These are phyloP conservation scores for Russula olivacea DNA, from an alignment of 768 basidiomycete species.

Conservation along the genomic window DNA sequence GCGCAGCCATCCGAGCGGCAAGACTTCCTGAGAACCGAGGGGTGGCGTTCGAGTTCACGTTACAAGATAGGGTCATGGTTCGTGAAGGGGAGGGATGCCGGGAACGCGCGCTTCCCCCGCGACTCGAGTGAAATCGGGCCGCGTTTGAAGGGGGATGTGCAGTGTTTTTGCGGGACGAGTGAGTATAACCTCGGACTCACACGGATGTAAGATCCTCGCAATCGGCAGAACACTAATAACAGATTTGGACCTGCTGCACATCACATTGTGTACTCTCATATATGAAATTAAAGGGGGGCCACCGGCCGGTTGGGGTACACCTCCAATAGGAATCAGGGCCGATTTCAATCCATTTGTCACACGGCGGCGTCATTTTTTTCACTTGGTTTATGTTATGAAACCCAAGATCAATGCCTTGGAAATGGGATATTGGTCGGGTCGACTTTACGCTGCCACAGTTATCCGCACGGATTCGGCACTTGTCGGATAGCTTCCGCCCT, in stretches of 20 bases:
- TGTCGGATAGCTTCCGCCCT: conserved; percentile 11
- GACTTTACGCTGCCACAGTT: not conserved
- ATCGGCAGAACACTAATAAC: not conserved
- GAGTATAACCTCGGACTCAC: not conserved
- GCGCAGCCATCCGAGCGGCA: too few relatives aligned
- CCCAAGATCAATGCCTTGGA: not conserved
- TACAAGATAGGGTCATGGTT: not conserved
- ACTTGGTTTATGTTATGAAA: conserved; percentile 10
- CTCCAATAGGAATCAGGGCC: conserved; percentile 5
- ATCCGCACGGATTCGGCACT: not conserved
- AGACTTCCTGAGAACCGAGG: not conserved
- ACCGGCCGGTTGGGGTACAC: not conserved
- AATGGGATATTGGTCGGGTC: not conserved
- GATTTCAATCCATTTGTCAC: conserved; percentile 9
- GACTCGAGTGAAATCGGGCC: conserved; percentile 14
- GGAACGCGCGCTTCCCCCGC: not conserved
- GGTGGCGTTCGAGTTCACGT: not conserved
- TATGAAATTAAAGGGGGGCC: conserved; percentile 4
- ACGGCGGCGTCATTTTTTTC: conserved; percentile 12
- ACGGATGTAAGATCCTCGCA: conserved; percentile 6
- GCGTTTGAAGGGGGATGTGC: not conserved
- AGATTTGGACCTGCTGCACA: not conserved
- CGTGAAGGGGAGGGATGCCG: not conserved
- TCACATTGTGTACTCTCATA: not conserved
- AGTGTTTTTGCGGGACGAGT: not conserved